phyloP scores from a whole-genome alignment of 163 green algal species.

The Smithsoniella earleae region DNA sequence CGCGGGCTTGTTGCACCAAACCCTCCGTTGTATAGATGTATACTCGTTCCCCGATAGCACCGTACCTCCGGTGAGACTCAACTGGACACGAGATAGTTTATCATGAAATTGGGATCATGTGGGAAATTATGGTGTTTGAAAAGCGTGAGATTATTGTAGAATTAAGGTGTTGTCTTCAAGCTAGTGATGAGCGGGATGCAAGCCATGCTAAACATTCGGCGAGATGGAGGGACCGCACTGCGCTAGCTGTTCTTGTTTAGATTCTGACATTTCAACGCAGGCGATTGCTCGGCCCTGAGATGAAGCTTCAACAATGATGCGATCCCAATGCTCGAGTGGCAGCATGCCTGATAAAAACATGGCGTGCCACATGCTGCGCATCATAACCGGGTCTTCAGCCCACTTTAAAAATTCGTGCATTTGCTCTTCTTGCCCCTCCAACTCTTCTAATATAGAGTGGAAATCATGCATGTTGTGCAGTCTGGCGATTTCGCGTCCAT shows the following conservation, averaged over 20 bases:
- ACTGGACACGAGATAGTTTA: too few species aligned
- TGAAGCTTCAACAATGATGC: background rate
- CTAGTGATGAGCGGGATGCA: too few species aligned
- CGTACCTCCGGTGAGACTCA: too few species aligned
- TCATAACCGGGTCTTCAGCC: background rate
- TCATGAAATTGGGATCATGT: too few species aligned
- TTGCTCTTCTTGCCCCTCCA: background rate
- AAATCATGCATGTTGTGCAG: constrained; percentile 23
- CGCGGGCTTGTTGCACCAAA: too few species aligned
- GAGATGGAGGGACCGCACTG: too few species aligned
- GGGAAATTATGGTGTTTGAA: too few species aligned
- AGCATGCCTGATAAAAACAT: constrained; percentile 20
- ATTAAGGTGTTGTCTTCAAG: too few species aligned
- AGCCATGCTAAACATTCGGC: too few species aligned
- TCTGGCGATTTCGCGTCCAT: background rate
- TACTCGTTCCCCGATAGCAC: too few species aligned
- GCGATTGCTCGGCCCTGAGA: background rate
- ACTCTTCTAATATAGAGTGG: background rate
- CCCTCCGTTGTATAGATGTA: too few species aligned
- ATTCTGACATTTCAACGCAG: background rate
- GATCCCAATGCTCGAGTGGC: background rate
- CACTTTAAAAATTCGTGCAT: constrained; percentile 1
- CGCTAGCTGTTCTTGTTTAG: background rate
- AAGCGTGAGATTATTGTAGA: too few species aligned
- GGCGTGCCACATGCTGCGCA: background rate